Base-by-base conservation (phyloP, 441 rosid genomes). In the Euphorbia corollata region DNA sequence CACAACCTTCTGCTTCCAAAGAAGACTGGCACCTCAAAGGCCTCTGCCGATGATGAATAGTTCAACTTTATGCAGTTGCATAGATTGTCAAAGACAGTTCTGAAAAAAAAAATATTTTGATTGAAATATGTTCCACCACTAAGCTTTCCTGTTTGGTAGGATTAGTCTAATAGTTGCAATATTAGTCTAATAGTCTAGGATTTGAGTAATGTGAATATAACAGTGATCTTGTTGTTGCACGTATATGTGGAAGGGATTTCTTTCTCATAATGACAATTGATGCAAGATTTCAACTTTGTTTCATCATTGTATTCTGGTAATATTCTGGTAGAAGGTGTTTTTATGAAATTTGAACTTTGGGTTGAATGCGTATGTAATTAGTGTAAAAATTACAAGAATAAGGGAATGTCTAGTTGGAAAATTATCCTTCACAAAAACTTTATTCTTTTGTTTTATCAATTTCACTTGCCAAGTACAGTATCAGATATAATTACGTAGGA, bases 1-100 rank as follows among this genome's bases (percentile, higher is more conserved):
- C 98, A 92, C 86, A 87, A 86, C 73, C 95, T 87, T 19, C 90
- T 89, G 36, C 85, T 89, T 38, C 98, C 96, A 1, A 92, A 89
- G 81, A 92, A 92, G 85, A 16, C 92, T 0, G 96, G 95, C 8
- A 65, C 88, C 59, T 83, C 85, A 6, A 89, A 91, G 86, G 79
- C 86, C 3, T 58, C 73, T 11, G 90, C 68, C 38, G 94, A 83
- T 2, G 95, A 71, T 59, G 69, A 56, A 27, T 27, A 60, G 63
- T 65, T 50, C 56, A 70, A 24, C 23, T 41, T 6, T 8, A 10
- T 11, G 16, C 20, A 48, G n/a, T 45, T 8, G 19, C 6, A 0
- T 0, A 48, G 6, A 15, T 15, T 48, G 6, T 51, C 23, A 54
- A 22, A 54, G 20, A 6, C 10, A 19, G 1, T 18, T 20, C 22